Percentiles rank a stretch among this genome's conserved stretches.
These are phyloP conservation scores for Cutaneotrichosporon sp. DNA, from an alignment of 1,284 basidiomycete species.

Conservation along the genomic window DNA sequence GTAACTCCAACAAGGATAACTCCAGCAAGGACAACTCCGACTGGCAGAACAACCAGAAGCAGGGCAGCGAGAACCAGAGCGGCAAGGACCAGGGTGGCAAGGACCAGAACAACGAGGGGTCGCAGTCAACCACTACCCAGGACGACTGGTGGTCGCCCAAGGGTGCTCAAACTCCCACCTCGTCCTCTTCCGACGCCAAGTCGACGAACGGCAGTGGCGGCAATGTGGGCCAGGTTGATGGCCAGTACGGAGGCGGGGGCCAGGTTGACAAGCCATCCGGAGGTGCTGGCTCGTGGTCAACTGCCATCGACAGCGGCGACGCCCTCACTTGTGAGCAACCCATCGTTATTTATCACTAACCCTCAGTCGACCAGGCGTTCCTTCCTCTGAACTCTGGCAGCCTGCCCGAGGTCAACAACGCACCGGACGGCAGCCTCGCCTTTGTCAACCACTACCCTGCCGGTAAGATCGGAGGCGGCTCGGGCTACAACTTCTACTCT, in stretches of 20 bases:
- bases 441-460: constrained; percentile 28
- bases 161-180: background rate
- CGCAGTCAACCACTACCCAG: background rate
- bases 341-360: too few relatives aligned
- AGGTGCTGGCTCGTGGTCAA: too few relatives aligned
- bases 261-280: background rate
- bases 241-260: background rate
- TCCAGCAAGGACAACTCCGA: too few relatives aligned
- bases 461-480: constrained; percentile 21
- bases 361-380: constrained; percentile 28
- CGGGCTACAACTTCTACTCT: constrained; percentile 40
- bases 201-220: background rate
- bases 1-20: too few relatives aligned
- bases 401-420: constrained; percentile 23
- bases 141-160: background rate
- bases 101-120: background rate
- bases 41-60: too few relatives aligned
- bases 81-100: background rate
- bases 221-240: background rate
- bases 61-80: too few relatives aligned
- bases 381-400: constrained; percentile 34
- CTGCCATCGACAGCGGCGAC: background rate
- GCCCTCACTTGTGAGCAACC: background rate
- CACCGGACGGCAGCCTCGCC: constrained; percentile 40
- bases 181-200: background rate